Conservation (phyloP, 495 filamentous ascomycete species). For the Daldinia loculata region DNA sequence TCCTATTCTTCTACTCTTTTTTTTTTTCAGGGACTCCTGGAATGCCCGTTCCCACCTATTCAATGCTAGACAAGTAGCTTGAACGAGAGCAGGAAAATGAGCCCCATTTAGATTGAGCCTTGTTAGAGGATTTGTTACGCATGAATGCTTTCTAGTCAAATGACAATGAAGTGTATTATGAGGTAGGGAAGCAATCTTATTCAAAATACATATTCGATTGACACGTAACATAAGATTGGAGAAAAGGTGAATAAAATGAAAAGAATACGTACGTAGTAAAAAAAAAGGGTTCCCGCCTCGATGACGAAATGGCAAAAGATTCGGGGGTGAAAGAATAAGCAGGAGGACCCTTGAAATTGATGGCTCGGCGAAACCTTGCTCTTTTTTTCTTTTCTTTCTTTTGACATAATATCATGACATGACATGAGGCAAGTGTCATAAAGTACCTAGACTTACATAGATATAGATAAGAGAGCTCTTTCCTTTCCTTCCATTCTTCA, state of each 20-base stretch:
- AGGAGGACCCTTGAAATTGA: constrained; percentile 32
- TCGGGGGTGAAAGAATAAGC: constrained; percentile 17
- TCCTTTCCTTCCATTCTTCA: neutral
- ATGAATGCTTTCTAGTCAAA: constrained; percentile 4
- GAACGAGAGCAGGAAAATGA: constrained; percentile 3
- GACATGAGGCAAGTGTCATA: neutral
- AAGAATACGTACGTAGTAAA: constrained; percentile 5
- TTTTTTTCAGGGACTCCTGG: constrained; percentile 16
- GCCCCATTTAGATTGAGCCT: constrained; percentile 20
- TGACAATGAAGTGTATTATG: neutral
- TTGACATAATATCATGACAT: neutral
- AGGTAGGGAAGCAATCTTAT: constrained; percentile 1
- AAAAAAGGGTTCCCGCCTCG: constrained; percentile 31
- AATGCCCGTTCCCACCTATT: constrained; percentile 28
- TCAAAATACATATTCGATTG: constrained; percentile 11
- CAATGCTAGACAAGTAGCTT: constrained; percentile 9
- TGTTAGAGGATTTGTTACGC: neutral
- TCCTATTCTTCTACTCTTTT: constrained; percentile 14
- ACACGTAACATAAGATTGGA: constrained; percentile 26
- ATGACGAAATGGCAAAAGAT: constrained; percentile 44
- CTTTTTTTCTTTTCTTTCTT: constrained; percentile 1
- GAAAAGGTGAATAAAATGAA: constrained; percentile 15
- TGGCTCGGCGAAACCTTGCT: constrained; percentile 38
- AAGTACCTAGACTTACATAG: neutral
- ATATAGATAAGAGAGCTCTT: neutral